Base-by-base conservation (phyloP, 2,329 filamentous ascomycete genomes). In the Xylaria sp. region DNA sequence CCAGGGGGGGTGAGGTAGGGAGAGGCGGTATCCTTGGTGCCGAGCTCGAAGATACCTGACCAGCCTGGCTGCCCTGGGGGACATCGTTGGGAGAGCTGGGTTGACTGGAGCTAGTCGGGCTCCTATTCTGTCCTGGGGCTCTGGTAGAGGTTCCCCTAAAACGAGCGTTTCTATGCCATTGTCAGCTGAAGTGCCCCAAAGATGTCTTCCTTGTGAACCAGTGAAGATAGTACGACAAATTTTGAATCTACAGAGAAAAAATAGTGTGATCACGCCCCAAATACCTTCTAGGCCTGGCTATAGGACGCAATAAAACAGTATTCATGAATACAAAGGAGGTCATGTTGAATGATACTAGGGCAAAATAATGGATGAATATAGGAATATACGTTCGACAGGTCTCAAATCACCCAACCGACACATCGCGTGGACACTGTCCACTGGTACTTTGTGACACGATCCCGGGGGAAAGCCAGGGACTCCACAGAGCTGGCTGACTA, bases 1-100 rank as follows among this genome's bases (percentile, higher is more conserved):
- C 84, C 65, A 91, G 84, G 51, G 88, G 89, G 65, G 89, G 88
- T 67, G 89, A 90, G 76, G 84, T 89, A 56, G 87, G 86, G 73
- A 90, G 81, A 68, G 88, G 88, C 69, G 88, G 87, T 53, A 90
- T 85, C 78, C 85, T 87, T 50, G 87, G 86, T 66, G 87, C 85
- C 70, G 86, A 75, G 74, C 78, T 86, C 59, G 82, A 78, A 42
- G 87, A 84, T 42, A 85, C 84, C 72, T 87, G 84, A 76, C 80
- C 85, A 71, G 81, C 82, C 76, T 85, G 85, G 58, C 71, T 84
- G 71, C 81, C 81, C 76, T 85, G 85, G 58, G 83, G 79, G 19
- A 70, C 67, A 61, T 73, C 75, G 73, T 81, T 84, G 71, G 85
- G 83, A 73, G 85, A 85, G 61, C 81, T 80, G 75, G 84, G 82